These are phyloP conservation scores for Cytospora schulzeri DNA, from an alignment of 2,329 filamentous ascomycete genomes.

Conservation along the genomic window DNA sequence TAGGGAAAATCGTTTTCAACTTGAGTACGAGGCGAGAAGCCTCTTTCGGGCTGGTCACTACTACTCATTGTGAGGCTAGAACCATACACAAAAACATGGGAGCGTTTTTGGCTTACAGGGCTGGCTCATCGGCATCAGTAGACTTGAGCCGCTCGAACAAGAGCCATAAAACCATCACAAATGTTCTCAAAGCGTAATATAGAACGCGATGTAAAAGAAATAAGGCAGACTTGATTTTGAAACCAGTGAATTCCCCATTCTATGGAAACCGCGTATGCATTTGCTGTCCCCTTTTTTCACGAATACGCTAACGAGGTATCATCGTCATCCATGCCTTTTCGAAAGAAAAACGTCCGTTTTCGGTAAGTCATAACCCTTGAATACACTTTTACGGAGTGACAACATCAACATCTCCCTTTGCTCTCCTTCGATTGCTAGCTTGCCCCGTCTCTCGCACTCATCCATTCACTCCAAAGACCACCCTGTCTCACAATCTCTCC, in stretches of 20 bases:
- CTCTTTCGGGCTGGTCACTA: background rate
- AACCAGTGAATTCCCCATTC: background rate
- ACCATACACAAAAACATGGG: background rate
- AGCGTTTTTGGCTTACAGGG: background rate
- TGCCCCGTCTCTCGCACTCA: background rate
- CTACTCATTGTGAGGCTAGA: background rate
- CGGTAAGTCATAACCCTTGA: constrained; percentile 8
- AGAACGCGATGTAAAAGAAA: background rate
- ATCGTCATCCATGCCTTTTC: constrained; percentile 11
- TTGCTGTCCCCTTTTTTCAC: constrained; percentile 3
- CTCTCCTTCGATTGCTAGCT: background rate
- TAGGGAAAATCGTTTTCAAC: constrained; percentile 12
- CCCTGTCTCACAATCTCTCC: background rate
- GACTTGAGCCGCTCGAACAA: background rate
- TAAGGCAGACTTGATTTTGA: background rate
- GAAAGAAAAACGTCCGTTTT: background rate
- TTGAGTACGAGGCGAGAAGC: background rate
- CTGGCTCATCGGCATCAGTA: background rate
- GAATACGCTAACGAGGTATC: constrained; percentile 24
- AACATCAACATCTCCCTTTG: background rate
- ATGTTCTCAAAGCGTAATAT: background rate
- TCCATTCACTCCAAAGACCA: background rate
- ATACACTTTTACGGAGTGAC: background rate
- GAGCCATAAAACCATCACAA: background rate
- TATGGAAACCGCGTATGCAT: constrained; percentile 2